Conservation (phyloP, 305 asterid genomes). For the Fraxinus angustifolia region DNA sequence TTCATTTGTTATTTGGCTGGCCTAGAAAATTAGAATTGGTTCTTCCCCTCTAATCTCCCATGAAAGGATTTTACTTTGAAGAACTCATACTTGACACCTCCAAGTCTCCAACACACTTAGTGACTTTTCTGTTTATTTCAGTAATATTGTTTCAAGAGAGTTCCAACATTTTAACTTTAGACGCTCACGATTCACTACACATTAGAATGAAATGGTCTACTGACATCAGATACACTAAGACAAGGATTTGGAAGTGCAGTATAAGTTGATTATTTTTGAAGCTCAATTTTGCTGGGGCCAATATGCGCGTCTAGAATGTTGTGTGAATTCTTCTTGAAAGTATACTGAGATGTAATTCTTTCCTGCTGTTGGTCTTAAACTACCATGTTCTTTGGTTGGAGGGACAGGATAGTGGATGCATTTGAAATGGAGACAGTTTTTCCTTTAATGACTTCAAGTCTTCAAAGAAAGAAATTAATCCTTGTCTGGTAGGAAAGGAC, state of each 20-base stretch:
- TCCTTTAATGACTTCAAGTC: background rate
- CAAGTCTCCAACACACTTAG: background rate
- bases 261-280: background rate
- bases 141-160: background rate
- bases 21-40: background rate
- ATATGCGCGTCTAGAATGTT: background rate
- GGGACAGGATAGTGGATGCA: background rate
- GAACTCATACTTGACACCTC: background rate
- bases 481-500: background rate
- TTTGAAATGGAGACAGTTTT: background rate
- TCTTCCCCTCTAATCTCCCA: background rate
- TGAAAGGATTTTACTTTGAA: background rate
- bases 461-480: background rate
- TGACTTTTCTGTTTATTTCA: background rate
- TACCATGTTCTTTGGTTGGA: background rate
- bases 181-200: background rate
- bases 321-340: background rate
- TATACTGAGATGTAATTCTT: background rate
- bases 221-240: background rate
- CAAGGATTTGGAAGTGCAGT: background rate
- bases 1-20: background rate
- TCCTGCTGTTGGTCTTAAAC: background rate
- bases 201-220: background rate
- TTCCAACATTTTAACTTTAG: background rate
- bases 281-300: background rate